phyloP scores from a whole-genome alignment of 1,139 yeast species.

The Hyphopichia burtonii region DNA sequence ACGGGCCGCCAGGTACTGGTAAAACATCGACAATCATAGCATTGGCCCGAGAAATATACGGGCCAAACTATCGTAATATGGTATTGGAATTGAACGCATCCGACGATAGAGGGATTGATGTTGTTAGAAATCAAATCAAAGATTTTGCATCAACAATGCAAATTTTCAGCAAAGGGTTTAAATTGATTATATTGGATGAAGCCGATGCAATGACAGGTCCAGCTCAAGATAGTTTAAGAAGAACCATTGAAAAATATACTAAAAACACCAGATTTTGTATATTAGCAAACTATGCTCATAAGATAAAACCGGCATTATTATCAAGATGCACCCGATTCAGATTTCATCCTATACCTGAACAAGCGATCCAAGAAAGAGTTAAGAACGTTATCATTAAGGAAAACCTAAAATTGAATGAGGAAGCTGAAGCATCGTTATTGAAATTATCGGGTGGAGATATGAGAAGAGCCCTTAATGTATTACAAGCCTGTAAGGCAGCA shows the following conservation, averaged over 20 bases:
- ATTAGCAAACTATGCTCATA: constrained; percentile 93
- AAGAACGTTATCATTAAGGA: constrained; percentile 70
- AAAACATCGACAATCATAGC: constrained; percentile 94
- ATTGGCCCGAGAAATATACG: constrained; percentile 87
- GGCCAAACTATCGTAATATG: constrained; percentile 80
- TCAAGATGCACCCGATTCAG: constrained; percentile 95
- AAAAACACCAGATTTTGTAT: constrained; percentile 95
- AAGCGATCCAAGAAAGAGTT: constrained; percentile 68
- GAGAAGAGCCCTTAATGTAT: constrained; percentile 90
- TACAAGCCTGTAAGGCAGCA: constrained; percentile 92
- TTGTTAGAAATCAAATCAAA: constrained; percentile 80
- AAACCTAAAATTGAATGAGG: constrained; percentile 51
- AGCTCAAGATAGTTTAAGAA: constrained; percentile 88
- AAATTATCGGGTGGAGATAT: constrained; percentile 85
- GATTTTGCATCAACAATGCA: constrained; percentile 89
- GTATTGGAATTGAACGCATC: constrained; percentile 88
- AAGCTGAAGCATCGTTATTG: constrained; percentile 67
- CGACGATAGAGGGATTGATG: constrained; percentile 85
- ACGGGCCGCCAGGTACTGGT: constrained; percentile 99
- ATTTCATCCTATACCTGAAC: constrained; percentile 74
- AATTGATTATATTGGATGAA: constrained; percentile 89
- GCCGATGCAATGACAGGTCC: constrained; percentile 99
- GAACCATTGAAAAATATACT: constrained; percentile 91
- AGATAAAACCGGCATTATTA: constrained; percentile 88
- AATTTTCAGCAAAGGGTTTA: constrained; percentile 79